Percentiles rank a stretch among this genome's conserved stretches.
phyloP scores from a whole-genome alignment of 2,329 filamentous ascomycete species.

The Ophiostoma piceae region DNA sequence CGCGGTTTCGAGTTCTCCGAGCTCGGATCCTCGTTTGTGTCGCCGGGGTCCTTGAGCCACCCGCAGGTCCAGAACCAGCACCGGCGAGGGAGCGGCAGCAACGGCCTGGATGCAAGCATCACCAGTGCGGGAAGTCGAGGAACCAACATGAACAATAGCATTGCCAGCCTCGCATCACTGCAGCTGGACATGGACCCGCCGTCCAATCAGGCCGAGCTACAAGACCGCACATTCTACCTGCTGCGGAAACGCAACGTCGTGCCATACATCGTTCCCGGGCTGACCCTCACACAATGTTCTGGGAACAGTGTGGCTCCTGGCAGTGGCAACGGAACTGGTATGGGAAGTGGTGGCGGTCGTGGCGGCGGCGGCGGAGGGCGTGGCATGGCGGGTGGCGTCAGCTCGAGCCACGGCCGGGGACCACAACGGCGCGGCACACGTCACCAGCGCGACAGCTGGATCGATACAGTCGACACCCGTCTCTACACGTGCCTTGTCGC shows the following conservation, averaged over 20 bases:
- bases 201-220: constrained; percentile 70
- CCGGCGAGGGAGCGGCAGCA: constrained; percentile 23
- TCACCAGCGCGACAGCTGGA: constrained; percentile 39
- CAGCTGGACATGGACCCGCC: constrained; percentile 57
- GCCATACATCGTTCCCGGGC: constrained; percentile 61
- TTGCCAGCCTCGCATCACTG: constrained; percentile 27
- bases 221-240: constrained; percentile 75
- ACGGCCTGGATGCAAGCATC: constrained; percentile 30
- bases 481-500: constrained; percentile 60
- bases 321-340: background rate
- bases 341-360: background rate
- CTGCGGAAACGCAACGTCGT: constrained; percentile 71
- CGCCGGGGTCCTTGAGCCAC: constrained; percentile 40
- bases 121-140: constrained; percentile 52
- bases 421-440: constrained; percentile 23
- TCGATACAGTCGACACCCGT: constrained; percentile 57
- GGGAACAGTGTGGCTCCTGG: constrained; percentile 46
- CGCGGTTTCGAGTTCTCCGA: constrained; percentile 81
- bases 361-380: constrained; percentile 37
- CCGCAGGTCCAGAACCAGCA: constrained; percentile 27
- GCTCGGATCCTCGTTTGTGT: constrained; percentile 60
- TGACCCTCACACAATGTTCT: constrained; percentile 78
- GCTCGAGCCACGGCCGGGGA: constrained; percentile 18
- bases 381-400: constrained; percentile 28
- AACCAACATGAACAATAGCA: constrained; percentile 18